Base-by-base conservation (phyloP, 2,329 filamentous ascomycete genomes). In the Colletotrichum tamarilloi region DNA sequence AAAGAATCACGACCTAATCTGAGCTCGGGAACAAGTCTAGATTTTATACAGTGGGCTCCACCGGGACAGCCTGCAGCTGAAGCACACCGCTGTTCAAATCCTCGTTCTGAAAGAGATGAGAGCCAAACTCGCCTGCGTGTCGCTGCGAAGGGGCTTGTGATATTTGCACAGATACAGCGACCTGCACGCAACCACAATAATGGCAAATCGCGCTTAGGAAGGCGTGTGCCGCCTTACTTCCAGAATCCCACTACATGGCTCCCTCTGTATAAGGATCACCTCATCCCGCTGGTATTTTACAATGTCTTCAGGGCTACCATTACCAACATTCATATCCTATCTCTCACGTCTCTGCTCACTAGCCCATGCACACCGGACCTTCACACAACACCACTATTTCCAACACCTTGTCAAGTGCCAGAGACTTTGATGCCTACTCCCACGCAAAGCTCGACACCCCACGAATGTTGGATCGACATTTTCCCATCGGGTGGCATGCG, bases 261-360 rank as follows among this genome's bases (percentile, higher is more conserved):
- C 49, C 78, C 79, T 4, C 73, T 80, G 1, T 77, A 71, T 35
- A 26, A 75, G 22, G 78, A 81, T 38, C 79, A 82, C 65, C 75
- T 84, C 8, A 79, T 84, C 16, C 77, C 79, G 1, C 71, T 84
- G 9, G 76, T 84, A 12, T 80, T 83, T 38, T 83, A 82, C 76
- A 84, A 84, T 58, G 79, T 84, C 26, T 76, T 83, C 32, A 80
- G 82, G 46, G 82, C 80, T 3, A 76, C 81, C 9, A 68, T 79
- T 6, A 76, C 77, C n/a, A 84, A 83, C 67, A 78, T 80, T 28
- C 64, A 73, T 56, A 78, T 80, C 14, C 75, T 84, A 4, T 76
- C 77, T 9, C 75, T 83, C 1, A 74, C 72, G 6, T 69, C 32
- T 4, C 70, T 79, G 53, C 65, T 77, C 3, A 68, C 67, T n/a